Conservation (phyloP, 164 flowering plant species). For the Akebia trifoliata region DNA sequence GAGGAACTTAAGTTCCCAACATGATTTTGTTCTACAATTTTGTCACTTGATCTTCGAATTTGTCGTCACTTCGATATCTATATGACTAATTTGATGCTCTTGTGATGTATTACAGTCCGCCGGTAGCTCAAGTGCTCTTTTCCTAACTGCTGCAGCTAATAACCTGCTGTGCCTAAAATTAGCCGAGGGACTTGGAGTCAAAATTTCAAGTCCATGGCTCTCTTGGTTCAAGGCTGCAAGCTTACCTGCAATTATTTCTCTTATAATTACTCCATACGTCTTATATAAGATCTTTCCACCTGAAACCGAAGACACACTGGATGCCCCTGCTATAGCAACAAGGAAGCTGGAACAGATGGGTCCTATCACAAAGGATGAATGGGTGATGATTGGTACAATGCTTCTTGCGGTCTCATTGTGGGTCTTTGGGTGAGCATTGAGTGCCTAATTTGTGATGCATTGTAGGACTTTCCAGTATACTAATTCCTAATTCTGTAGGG, state of each 20-base stretch:
- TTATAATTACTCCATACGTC: conserved; percentile 64
- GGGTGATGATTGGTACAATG: conserved; percentile 87
- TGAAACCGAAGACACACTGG: conserved; percentile 73
- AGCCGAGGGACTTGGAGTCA: conserved; percentile 87
- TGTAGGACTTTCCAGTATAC: too few relatives aligned
- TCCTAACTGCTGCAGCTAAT: conserved; percentile 97
- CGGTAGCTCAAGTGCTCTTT: conserved; percentile 92
- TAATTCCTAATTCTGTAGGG: too few relatives aligned
- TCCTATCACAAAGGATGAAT: conserved; percentile 74
- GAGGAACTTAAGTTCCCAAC: too few relatives aligned
- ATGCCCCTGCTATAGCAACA: conserved; percentile 82
- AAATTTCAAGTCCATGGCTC: conserved; percentile 76
- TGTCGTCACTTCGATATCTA: neutral
- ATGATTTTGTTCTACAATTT: too few relatives aligned
- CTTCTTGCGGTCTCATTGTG: conserved; percentile 81
- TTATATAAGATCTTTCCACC: conserved; percentile 83
- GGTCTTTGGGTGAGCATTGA: conserved; percentile 67
- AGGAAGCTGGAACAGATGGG: conserved; percentile 73
- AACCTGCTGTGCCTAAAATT: conserved; percentile 79
- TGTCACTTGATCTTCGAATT: neutral
- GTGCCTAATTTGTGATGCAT: too few relatives aligned
- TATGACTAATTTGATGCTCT: conserved; percentile 26
- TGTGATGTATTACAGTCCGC: conserved; percentile 56
- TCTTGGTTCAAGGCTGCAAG: conserved; percentile 86
- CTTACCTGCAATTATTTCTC: conserved; percentile 68